Conservation (phyloP, 805 yeast species). For the Dipodascopsis tothii region DNA sequence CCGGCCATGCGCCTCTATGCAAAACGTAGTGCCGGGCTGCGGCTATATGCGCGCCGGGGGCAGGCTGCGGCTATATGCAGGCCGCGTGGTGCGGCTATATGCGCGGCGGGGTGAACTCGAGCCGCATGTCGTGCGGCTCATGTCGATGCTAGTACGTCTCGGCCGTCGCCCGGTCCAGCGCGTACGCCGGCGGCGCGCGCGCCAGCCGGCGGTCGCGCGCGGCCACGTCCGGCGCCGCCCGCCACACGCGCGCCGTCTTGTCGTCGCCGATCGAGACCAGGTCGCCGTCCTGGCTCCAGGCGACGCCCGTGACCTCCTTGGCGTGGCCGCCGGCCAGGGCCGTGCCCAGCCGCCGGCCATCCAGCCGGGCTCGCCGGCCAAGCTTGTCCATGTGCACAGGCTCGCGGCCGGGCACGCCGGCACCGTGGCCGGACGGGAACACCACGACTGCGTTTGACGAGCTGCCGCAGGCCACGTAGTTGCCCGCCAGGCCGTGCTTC, state of each 20-base stretch:
- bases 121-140: no score
- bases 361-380: not conserved
- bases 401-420: not conserved
- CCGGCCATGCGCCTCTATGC: no score
- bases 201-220: no score
- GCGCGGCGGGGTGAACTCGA: no score
- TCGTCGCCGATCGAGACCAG: conserved; percentile 16
- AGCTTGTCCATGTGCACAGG: not conserved
- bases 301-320: conserved; percentile 10
- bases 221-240: not conserved
- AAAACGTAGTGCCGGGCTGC: no score
- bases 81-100: no score
- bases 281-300: conserved; percentile 12
- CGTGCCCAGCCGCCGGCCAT: conserved; percentile 1
- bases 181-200: no score
- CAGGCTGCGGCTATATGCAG: no score
- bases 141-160: no score
- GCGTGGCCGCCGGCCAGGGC: conserved; percentile 11
- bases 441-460: conserved; percentile 7
- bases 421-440: conserved; percentile 10
- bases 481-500: conserved; percentile 1
- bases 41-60: no score
- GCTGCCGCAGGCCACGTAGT: conserved; percentile 16
- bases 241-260: conserved; percentile 12
- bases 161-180: no score